Base-by-base conservation (phyloP, 2,329 filamentous ascomycete genomes). In the Fusarium musae region DNA sequence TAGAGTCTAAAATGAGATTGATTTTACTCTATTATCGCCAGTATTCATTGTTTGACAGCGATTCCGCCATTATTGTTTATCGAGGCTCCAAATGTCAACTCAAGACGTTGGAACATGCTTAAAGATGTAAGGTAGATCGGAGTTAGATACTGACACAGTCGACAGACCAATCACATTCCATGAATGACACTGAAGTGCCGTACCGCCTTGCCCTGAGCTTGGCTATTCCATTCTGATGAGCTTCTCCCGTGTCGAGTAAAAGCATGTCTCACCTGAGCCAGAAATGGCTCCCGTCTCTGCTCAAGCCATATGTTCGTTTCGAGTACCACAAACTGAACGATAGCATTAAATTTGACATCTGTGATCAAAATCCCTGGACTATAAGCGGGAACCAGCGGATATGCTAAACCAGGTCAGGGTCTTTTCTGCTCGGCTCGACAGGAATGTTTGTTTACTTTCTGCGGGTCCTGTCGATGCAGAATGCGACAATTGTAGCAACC, bases 341-440 rank as follows among this genome's bases (percentile, higher is more conserved):
- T 36, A 36, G 19, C 36, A 32, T 42, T 23, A 21, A 39, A 40
- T 58, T 44, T 44, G 19, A 17, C 28, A n/a, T 42, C n/a, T 16
- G 44, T 52, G n/a, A 28, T 10, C 30, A 57, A 64, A 39, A 68
- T 17, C 65, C n/a, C 5, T 34, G 30, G 26, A 44, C 34, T 40
- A 40, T 3, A 21, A 32, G 19, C 64, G 65, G 66, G 58, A 69
- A 46, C 66, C 39, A 46, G 36, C 40, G 65, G 65, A 17, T 54
- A 23, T 36, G 26, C 66, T 64, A 69, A n/a, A n/a, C 65, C 36
- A 46, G 66, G 65, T 34, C 66, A 69, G 58, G 66, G 65, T 69
- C 58, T 21, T 30, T 2, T 34, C 12, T 28, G 17, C 2, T 30
- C 16, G 16, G 17, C 2, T 30, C 16, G 16, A 37, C 13, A 19